These are phyloP conservation scores for Bacterosira constricta DNA, from an alignment of 108 stramenopile genomes.

Conservation along the genomic window DNA sequence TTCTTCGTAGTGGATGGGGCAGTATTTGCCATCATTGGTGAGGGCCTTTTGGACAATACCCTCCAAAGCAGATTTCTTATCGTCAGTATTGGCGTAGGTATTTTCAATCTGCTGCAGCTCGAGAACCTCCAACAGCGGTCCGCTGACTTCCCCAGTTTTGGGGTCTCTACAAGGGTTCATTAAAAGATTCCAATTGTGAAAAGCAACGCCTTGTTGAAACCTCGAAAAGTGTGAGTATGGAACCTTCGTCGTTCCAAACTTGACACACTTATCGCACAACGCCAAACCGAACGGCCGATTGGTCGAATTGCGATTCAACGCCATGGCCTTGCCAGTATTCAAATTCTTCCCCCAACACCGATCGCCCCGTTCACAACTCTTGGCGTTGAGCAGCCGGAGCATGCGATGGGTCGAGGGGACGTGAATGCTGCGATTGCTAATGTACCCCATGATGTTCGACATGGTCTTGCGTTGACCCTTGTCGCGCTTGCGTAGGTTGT, in stretches of 20 bases:
- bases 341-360: constrained; percentile 48
- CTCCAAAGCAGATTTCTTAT: constrained; percentile 22
- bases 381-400: constrained; percentile 41
- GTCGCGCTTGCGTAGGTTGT: constrained; percentile 35
- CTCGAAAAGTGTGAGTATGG: constrained; percentile 26
- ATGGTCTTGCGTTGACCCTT: constrained; percentile 22
- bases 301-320: constrained; percentile 3
- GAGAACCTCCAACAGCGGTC: constrained; percentile 23
- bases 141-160: constrained; percentile 25
- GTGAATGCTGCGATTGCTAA: constrained; percentile 41
- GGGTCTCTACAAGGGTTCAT: constrained; percentile 31
- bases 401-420: constrained; percentile 34
- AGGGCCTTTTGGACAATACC: constrained; percentile 9
- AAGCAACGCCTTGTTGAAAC: constrained; percentile 28
- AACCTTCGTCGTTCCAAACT: constrained; percentile 37
- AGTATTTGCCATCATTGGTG: constrained; percentile 2
- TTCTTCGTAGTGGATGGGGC: constrained; percentile 28
- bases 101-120: constrained; percentile 47
- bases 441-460: constrained; percentile 27
- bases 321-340: constrained; percentile 21
- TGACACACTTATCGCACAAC: constrained; percentile 46
- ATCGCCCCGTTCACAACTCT: constrained; percentile 44
- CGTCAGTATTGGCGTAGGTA: constrained; percentile 19
- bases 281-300: constrained; percentile 41
- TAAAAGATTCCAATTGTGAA: constrained; percentile 38